Evolutionary conservation across 768 basidiomycete genomes (phyloP), one percentile per base, ranked within the genome.

Genomic region (Tricholoma saponaceum): DNA sequence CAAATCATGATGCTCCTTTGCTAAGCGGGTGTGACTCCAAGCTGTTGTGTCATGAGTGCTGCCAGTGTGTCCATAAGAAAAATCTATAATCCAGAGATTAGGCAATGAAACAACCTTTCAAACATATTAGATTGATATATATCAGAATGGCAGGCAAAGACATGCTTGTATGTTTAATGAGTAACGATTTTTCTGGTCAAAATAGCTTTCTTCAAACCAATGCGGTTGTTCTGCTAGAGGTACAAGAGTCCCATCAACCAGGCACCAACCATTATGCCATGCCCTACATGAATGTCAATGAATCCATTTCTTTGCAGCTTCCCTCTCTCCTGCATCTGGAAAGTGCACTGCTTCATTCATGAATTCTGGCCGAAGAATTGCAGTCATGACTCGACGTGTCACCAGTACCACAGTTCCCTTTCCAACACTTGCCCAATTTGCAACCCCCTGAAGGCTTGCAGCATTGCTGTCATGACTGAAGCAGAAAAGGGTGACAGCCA

Each of bases 181-280:
- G 43, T 72, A 70, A 25, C 69, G 64, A 18, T 50, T 61, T 55
- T 72, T 72, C 6, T 60, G 32, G 54, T 70, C 66, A 63, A 62
- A 73, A 39, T 62, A 73, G 14, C 60, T 60, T 33, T 72, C 64
- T 13, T 71, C 67, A 58, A 58, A 66, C 35, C 51, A 66, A 5
- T 32, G 49, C 26, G 69, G 70, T 1, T 51, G 41, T 2, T 60
- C 37, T 23, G 54, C 61, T 0, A 68, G 56, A 3, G 61, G 60
- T 1, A 65, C 49, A 52, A 66, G 52, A 1, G 61, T 67, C 1
- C 65, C 60, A 62, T 67, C 63, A 23, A 66, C 61, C 54, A 63
- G 55, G 14, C 54, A 54, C 59, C 59, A 66, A 1, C 66, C 66
- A 60, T 64, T 46, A 20, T 53, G 51, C 63, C 64, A 68, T 5